Base-by-base conservation (phyloP, 345 rosid species). In the Crucihimalaya himalaica region DNA sequence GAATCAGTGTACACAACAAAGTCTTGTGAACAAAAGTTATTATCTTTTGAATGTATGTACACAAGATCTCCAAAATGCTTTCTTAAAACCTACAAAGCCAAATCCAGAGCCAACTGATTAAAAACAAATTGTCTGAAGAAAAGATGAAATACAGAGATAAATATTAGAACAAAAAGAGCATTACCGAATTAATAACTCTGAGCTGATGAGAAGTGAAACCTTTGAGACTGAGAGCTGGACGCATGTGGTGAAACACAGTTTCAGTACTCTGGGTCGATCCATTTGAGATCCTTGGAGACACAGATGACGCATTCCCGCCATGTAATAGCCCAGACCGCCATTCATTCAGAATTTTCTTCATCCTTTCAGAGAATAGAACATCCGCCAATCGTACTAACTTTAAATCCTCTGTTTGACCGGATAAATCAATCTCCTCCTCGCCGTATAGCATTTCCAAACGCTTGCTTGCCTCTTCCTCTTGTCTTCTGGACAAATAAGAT, bases 401-500 rank as follows among this genome's bases (percentile, higher is more conserved):
- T 18, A 73, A 52, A 31, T 85, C 88, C 47, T 68, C 71, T 19
- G 39, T 53, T 57, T 83, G 86, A 52, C 63, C 71, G 7, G 14
- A 52, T 1, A 61, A 70, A 66, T 81, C 75, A 8, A 28, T 67
- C 4, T 55, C 65, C 55, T 71, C 87, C 46, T 83, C 74, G 51
- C 63, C 59, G 20, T 78, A 59, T 18, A 55, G 48, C 51, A 20
- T 66, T 58, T 77, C 77, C 73, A 88, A 57, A 39, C 52, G 84
- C 71, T 80, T 78, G 55, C 74, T 64, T 19, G 89, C 87, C 23
- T 83, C 85, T 48, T 74, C 82, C 72, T 91, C 98, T 83, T 84
- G 91, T 63, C 80, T 81, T 88, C 91, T 86, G 84, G 98, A 94
- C 82, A 94, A 81, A 87, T 93, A 93, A 82, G 96, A 87, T 82